Conservation (phyloP, 331 rosid genomes). For the Cydonia oblonga region DNA sequence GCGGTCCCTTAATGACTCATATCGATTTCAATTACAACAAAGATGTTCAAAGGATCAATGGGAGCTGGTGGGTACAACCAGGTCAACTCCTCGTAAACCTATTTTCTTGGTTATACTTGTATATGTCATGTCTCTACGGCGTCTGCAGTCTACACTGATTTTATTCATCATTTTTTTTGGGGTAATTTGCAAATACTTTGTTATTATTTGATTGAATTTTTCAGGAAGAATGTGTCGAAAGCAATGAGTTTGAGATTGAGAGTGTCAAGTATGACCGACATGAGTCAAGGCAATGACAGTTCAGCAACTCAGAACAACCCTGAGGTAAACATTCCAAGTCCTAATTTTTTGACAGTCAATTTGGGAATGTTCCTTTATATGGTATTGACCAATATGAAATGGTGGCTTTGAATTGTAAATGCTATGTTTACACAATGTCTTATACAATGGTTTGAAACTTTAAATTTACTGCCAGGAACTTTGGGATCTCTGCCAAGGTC, state of each 20-base stretch:
- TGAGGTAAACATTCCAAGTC: conserved; percentile 35
- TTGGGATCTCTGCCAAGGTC: conserved; percentile 62
- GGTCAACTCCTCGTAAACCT: no score
- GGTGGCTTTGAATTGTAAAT: neutral
- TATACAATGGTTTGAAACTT: conserved; percentile 18
- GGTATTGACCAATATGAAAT: neutral
- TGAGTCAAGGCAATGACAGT: conserved; percentile 50
- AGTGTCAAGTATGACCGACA: conserved; percentile 46
- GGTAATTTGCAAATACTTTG: no score
- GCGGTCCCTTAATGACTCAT: no score
- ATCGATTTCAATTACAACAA: no score
- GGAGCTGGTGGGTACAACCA: no score
- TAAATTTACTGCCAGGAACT: conserved; percentile 33
- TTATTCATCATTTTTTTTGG: no score
- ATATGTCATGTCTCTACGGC: no score
- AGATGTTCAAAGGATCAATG: no score
- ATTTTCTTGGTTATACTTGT: no score
- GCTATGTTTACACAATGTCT: neutral
- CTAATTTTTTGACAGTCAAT: neutral
- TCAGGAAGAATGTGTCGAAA: conserved; percentile 36
- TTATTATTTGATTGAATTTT: conserved; percentile 8
- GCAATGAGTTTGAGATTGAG: conserved; percentile 33
- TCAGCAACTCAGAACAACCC: conserved; percentile 55
- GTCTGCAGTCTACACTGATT: no score
- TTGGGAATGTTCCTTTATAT: neutral